Percentiles rank a stretch among this genome's conserved stretches.
phyloP scores from a whole-genome alignment of 2,329 filamentous ascomycete species.

The Dothistroma pini region DNA sequence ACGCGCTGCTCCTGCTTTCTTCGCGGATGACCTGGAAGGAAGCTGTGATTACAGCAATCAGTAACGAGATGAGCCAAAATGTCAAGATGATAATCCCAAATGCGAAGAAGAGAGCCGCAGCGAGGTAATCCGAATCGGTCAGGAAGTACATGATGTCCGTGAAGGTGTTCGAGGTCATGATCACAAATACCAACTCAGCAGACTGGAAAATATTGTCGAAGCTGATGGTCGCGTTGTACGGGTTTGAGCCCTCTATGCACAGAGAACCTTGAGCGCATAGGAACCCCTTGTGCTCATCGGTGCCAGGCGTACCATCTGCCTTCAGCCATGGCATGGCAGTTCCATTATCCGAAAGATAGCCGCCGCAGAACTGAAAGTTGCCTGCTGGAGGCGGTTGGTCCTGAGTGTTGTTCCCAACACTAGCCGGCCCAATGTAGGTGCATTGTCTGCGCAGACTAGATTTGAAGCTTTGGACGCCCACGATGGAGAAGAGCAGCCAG shows the following conservation, averaged over 20 bases:
- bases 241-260: slow-evolving; percentile 75
- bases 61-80: slow-evolving; percentile 91
- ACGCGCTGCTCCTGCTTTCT: slow-evolving; percentile 90
- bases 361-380: slow-evolving; percentile 77
- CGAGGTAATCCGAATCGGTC: slow-evolving; percentile 84
- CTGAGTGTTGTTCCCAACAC: slow-evolving; percentile 25
- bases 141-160: slow-evolving; percentile 92
- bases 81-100: slow-evolving; percentile 82
- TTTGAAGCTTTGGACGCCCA: slow-evolving; percentile 90
- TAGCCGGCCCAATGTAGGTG: slow-evolving; percentile 41
- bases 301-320: slow-evolving; percentile 50
- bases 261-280: slow-evolving; percentile 79
- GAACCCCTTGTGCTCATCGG: slow-evolving; percentile 69
- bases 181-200: slow-evolving; percentile 89
- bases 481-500: slow-evolving; percentile 94
- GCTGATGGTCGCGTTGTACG: slow-evolving; percentile 79
- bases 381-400: slow-evolving; percentile 40
- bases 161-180: slow-evolving; percentile 98
- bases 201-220: slow-evolving; percentile 95
- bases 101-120: slow-evolving; percentile 73
- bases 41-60: slow-evolving; percentile 95
- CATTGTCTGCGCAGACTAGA: slow-evolving; percentile 49
- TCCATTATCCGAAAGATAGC: slow-evolving; percentile 62
- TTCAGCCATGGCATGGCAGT: slow-evolving; percentile 64
- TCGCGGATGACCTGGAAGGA: slow-evolving; percentile 98